Evolutionary conservation across 2,329 filamentous ascomycete genomes (phyloP).

Genomic region (Ceratocystis lukuohia): DNA sequence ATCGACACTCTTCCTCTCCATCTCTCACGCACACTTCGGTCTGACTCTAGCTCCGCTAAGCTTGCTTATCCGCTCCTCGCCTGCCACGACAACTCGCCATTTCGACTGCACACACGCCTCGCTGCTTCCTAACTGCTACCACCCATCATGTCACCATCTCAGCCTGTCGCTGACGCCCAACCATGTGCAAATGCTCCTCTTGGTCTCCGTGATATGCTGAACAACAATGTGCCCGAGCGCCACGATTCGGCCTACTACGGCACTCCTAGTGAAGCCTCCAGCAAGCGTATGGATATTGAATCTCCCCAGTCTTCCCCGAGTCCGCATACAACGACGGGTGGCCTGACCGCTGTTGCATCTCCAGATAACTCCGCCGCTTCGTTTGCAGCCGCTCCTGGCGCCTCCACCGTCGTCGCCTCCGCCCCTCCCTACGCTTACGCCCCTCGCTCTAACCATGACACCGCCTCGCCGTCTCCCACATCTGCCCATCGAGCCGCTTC

Average conservation of each 20-base stretch:
- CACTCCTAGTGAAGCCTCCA: slow-evolving; percentile 19
- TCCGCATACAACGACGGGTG: slow-evolving; percentile 14
- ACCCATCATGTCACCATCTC: neutral
- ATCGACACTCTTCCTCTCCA: neutral
- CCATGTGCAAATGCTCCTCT: slow-evolving; percentile 14
- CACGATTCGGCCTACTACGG: slow-evolving; percentile 19
- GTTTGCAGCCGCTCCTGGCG: slow-evolving; percentile 17
- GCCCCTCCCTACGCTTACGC: slow-evolving; percentile 1
- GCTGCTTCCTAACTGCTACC: neutral
- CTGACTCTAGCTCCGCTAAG: too few species aligned
- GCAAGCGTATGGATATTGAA: slow-evolving; percentile 20
- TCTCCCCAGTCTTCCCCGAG: slow-evolving; percentile 20
- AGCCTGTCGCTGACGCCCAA: neutral
- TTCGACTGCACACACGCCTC: too few species aligned
- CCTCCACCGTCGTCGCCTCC: neutral
- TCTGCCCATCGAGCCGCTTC: slow-evolving; percentile 34
- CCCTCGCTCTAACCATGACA: slow-evolving; percentile 15
- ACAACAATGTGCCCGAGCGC: slow-evolving; percentile 13
- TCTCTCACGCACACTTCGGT: too few species aligned
- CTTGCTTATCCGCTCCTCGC: neutral
- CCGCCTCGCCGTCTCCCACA: slow-evolving; percentile 35
- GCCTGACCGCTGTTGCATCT: slow-evolving; percentile 19
- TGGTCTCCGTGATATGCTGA: slow-evolving; percentile 18
- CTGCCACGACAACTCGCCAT: neutral
- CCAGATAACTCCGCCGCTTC: slow-evolving; percentile 34